Conservation (phyloP, 2,329 filamentous ascomycete genomes). For the Colletotrichum sp. region DNA sequence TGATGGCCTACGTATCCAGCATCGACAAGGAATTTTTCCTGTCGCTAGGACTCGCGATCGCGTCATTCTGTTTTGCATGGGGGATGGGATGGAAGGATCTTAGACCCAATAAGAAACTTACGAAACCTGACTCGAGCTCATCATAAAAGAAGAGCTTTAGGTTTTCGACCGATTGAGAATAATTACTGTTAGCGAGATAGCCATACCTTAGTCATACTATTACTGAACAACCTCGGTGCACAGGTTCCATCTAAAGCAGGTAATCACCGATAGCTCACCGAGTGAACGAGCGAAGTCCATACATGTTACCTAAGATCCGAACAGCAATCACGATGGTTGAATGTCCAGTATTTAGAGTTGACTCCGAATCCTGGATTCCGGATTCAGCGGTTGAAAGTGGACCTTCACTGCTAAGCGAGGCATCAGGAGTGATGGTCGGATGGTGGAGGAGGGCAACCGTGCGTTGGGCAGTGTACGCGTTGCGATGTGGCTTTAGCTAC, state of each 20-base stretch:
- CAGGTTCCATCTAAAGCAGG: not conserved
- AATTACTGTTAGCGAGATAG: not conserved
- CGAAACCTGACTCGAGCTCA: constrained; percentile 8
- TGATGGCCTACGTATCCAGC: constrained; percentile 44
- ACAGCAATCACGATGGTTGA: not conserved
- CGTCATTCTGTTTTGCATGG: constrained; percentile 39
- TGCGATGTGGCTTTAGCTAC: not conserved
- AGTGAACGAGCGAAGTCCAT: not conserved
- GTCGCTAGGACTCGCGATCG: constrained; percentile 33
- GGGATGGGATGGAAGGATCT: constrained; percentile 53
- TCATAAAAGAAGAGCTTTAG: not conserved
- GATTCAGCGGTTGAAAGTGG: not conserved
- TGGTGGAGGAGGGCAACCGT: not conserved
- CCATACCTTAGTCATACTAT: not conserved
- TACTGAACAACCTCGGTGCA: not conserved
- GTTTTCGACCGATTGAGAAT: not conserved
- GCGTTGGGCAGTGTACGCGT: not conserved
- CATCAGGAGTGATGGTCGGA: not conserved
- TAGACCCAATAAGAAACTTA: constrained; percentile 34
- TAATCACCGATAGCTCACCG: not conserved
- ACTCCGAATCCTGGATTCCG: not conserved
- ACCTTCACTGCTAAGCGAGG: not conserved
- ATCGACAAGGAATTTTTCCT: constrained; percentile 32
- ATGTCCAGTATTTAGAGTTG: not conserved
- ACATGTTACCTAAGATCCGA: not conserved